These are phyloP conservation scores for Trypanosoma caninum DNA, from an alignment of 208 protist genomes.

Conservation along the genomic window DNA sequence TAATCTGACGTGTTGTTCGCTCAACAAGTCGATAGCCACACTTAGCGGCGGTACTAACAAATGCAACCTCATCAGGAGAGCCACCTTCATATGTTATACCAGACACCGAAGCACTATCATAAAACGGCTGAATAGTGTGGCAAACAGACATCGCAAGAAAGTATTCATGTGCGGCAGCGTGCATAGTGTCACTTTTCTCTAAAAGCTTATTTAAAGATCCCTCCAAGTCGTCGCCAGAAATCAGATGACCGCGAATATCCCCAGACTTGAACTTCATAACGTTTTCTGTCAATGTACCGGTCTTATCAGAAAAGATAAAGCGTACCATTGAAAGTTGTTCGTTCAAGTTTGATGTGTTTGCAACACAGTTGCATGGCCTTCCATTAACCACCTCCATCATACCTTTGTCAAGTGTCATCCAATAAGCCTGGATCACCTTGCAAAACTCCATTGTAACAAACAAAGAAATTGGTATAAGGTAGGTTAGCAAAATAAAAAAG, in stretches of 20 bases:
- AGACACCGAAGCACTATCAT: conserved; percentile 25
- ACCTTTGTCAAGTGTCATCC: conserved; percentile 78
- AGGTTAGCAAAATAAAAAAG: conserved; percentile 89
- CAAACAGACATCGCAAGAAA: conserved; percentile 79
- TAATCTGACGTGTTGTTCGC: conserved; percentile 61
- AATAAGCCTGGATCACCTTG: conserved; percentile 88
- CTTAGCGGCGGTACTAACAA: conserved; percentile 77
- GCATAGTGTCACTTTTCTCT: conserved; percentile 22
- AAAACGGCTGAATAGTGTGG: conserved; percentile 86
- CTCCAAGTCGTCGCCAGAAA: conserved; percentile 45
- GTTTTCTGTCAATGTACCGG: conserved; percentile 92
- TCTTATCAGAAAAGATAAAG: conserved; percentile 93
- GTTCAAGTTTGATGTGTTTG: conserved; percentile 92
- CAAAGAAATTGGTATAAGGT: conserved; percentile 91
- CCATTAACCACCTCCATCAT: conserved; percentile 84
- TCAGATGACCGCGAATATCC: conserved; percentile 54
- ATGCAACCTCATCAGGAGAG: conserved; percentile 93
- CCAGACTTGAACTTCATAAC: conserved; percentile 84
- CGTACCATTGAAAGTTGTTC: conserved; percentile 87
- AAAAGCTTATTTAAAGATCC: conserved; percentile 29
- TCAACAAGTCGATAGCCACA: conserved; percentile 62
- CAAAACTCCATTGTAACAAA: conserved; percentile 92
- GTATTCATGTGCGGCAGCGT: conserved; percentile 52
- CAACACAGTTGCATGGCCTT: conserved; percentile 59
- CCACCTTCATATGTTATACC: conserved; percentile 86